A percentile compares a stretch with the other conserved stretches of the same genome.
Conservation (phyloP, 106 monocot species). For the Cymbidium sinense region DNA sequence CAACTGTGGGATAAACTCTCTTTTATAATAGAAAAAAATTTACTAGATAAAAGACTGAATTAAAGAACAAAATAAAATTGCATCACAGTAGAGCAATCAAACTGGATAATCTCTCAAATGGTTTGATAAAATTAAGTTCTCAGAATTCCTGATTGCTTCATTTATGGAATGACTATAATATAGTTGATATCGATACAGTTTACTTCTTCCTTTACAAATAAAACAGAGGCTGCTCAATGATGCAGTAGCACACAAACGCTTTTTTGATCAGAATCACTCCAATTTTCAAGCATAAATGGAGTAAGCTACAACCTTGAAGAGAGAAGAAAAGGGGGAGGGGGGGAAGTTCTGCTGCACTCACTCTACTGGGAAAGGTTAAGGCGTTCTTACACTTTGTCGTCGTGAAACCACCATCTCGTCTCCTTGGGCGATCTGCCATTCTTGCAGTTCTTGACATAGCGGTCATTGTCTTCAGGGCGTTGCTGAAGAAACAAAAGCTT, state of each 20-base stretch:
- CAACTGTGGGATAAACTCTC: no score
- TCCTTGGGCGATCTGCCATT: conserved; percentile 65
- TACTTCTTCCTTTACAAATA: neutral
- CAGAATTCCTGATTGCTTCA: no score
- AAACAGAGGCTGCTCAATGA: neutral
- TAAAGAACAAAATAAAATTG: no score
- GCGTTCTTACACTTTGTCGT: conserved; percentile 38
- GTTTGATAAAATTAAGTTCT: no score
- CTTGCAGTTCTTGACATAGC: conserved; percentile 59
- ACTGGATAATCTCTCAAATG: no score
- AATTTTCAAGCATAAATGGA: neutral
- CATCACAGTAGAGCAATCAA: no score
- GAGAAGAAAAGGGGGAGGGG: no score
- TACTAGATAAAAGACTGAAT: no score
- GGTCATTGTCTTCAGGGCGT: conserved; percentile 60
- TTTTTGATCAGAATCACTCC: neutral
- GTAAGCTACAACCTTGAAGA: neutral
- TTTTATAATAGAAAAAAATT: no score
- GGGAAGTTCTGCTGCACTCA: neutral
- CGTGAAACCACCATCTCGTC: conserved; percentile 75
- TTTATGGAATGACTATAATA: no score
- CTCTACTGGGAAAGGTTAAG: neutral
- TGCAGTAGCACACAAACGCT: neutral
- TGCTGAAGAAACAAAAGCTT: conserved; percentile 30
- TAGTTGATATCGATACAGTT: no score